These are phyloP conservation scores for Arabis alpina DNA, from an alignment of 345 rosid genomes.

Conservation along the genomic window DNA sequence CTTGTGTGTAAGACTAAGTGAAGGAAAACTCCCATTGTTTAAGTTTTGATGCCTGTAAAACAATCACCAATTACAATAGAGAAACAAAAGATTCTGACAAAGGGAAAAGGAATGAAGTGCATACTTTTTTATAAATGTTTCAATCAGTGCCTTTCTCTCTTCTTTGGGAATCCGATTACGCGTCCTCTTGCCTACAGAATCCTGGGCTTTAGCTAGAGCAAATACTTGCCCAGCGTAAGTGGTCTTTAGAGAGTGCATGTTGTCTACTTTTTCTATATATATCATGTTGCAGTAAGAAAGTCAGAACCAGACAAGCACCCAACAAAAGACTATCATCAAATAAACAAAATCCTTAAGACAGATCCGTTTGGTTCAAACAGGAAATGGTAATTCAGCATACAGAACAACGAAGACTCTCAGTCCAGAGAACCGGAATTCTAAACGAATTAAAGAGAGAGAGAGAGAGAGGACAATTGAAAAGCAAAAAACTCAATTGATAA, in stretches of 20 bases:
- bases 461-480: conserved; percentile 1
- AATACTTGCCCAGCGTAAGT: conserved; percentile 71
- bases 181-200: conserved; percentile 69
- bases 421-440: conserved; percentile 16
- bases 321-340: conserved; percentile 10
- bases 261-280: not conserved
- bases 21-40: conserved; percentile 79
- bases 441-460: conserved; percentile 2
- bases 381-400: not conserved
- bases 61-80: conserved; percentile 31
- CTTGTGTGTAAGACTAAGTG: conserved; percentile 85
- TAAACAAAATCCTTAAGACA: not conserved
- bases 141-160: conserved; percentile 87
- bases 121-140: conserved; percentile 79
- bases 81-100: conserved; percentile 2
- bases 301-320: conserved; percentile 13
- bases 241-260: conserved; percentile 77
- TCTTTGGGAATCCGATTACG: conserved; percentile 91
- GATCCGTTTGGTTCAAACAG: conserved; percentile 16
- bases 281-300: not conserved
- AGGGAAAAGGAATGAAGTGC: conserved; percentile 4
- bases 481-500: conserved; percentile 10
- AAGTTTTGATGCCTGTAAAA: conserved; percentile 68
- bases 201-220: conserved; percentile 78
- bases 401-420: not conserved